Base-by-base conservation (phyloP, 176 grass and related monocot species). In the Bonia amplexicaulis region DNA sequence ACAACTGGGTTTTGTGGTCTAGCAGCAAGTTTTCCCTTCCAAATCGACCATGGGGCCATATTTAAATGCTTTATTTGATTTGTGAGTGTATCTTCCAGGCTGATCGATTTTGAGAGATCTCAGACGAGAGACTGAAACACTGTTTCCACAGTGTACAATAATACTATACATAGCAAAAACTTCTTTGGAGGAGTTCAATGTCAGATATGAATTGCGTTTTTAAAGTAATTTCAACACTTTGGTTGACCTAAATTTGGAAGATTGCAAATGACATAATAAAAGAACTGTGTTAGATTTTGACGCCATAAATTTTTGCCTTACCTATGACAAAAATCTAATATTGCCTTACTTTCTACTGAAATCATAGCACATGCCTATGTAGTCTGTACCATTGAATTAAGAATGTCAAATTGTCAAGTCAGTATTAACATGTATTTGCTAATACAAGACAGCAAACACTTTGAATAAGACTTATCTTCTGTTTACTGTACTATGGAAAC, bases 1-100 rank as follows among this genome's bases (percentile, higher is more conserved):
- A 82, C 51, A 61, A 55, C 70, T 48, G 17, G 10, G 20, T 41
- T 12, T 39, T 79, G 39, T 80, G 76, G 76, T 80, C 70, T 33
- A 80, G 40, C 12, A 27, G 55, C 67, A 66, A 57, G 25, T 74
- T 71, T 57, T 46, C 6, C 17, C 31, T 73, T 80, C 77, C 9
- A 78, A 64, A 78, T 71, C 33, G 14, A 73, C 29, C 9, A 15
- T 16, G 31, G 27, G 19, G 33, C 55, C 45, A 65, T 57, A 69
- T 55, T 52, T 22, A 72, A 44, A 23, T 69, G 9, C 22, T 76
- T 23, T 78, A 61, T 71, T 78, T 83, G 73, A 66, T 69, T 73
- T 83, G 42, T 71, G 45, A 23, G 12, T 71, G 44, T 42, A 65
- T 72, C 66, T 88, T 31, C 63, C 35, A 54, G 13, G 55, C 25